Base-by-base conservation (phyloP, 352 stramenopile species). In the Globisporangium acanthophoron region DNA sequence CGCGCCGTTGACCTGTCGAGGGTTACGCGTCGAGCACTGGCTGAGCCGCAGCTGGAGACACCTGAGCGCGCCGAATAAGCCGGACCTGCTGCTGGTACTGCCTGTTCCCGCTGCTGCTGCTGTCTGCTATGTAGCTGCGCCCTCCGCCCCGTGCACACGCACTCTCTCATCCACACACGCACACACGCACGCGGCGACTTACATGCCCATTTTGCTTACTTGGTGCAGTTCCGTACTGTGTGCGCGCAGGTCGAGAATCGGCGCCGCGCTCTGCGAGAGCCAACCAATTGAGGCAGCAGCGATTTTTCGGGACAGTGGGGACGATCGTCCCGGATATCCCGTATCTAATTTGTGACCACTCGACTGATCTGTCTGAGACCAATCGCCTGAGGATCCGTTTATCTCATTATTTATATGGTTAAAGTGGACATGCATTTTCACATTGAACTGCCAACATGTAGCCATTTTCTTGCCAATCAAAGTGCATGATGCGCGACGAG, bases 191-290 rank as follows among this genome's bases (percentile, higher is more conserved):
- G n/a, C 41, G 63, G 50, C 58, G 37, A 91, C 81, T 77, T 89
- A 91, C 81, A 91, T 91, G 81, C 81, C 81, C 81, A 91, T 91
- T 77, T 87, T 81, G 66, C 71, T 72, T 82, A 69, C 80, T 85
- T 85, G 77, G 67, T 87, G 78, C 81, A 91, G 81, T 91, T 91
- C 81, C 79, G 78, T 88, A 91, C 79, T 91, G 81, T 76, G 76
- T 9, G 44, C 53, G 27, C 39, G 35, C 52, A 35, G 47, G 33
- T 57, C 44, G 54, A 31, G 52, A 61, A 65, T 51, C 47, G 48
- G 40, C 43, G 46, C 59, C 54, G 48, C 63, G 66, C 73, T 64
- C 62, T 74, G 60, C 71, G 65, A 83, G 76, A 78, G 74, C 80
- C 80, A 90, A 87, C 77, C 80, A 90, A 86, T 87, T 70, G 71